Evolutionary conservation across 352 stramenopile genomes (phyloP), one percentile per base, ranked within the genome.

Genomic region (Pythium catenulatum): DNA sequence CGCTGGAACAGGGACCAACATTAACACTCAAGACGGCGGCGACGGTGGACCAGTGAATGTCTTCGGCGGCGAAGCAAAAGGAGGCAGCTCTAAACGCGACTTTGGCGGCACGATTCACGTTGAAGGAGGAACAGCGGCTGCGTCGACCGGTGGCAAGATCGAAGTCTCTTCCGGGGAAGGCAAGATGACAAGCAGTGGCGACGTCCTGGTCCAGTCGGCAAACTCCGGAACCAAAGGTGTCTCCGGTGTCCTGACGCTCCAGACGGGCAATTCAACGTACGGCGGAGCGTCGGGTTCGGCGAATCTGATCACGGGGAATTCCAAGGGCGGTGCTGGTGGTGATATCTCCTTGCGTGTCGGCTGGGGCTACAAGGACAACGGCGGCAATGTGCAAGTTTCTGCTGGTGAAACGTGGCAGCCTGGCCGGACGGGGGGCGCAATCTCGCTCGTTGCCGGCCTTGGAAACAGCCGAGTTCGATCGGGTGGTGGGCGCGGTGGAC

Each of bases 311-410:
- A 99, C 97, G 27, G 98, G 98, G 25, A 93, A 91, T 39, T 90
- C 95, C 15, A 94, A 91, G 52, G 86, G 93, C 65, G 96, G 94
- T 41, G 80, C 92, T 66, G 98, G 96, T 46, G 96, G 97, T 21
- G 90, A 94, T 59, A 95, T 99, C 48, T 85, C 87, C 27, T 41
- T 98, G 14, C 91, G 66, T 59, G 95, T 98, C 83, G 98, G 98
- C 17, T 92, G 89, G 52, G 96, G 97, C n/a, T 93, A 96, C 59
- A 94, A 95, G 56, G 94, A 92, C 8, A 94, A 95, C 79, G 98
- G 98, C 59, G 97, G 98, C 27, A 92, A 94, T 73, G 90, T 99
- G 50, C 78, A 78, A 11, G 48, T 99, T 13, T 87, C 78, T 61
- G 94, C 92, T 77, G 94, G 94, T 30, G 90, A 97, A 65, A 94